Evolutionary conservation across 768 basidiomycete species (phyloP).

Genomic region (Rhodotorula toruloides): DNA sequence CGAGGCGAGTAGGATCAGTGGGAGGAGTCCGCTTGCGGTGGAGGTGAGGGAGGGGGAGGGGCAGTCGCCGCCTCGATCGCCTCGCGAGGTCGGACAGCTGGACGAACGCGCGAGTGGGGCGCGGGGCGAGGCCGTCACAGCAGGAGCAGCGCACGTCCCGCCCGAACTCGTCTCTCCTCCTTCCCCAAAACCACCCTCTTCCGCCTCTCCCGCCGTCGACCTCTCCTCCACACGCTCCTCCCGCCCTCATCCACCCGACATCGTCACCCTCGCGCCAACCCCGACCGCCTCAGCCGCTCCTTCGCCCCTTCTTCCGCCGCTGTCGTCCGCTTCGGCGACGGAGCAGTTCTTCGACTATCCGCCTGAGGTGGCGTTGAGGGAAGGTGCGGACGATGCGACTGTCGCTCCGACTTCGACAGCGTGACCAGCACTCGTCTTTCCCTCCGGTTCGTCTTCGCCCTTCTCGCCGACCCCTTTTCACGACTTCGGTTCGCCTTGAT

Average conservation of each 20-base stretch:
- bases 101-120: not conserved
- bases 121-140: no score
- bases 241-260: not conserved
- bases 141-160: no score
- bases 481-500: no score
- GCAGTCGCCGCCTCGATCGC: not conserved
- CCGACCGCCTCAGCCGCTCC: conserved; percentile 1
- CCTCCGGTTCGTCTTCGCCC: no score
- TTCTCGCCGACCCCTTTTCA: no score
- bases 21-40: not conserved
- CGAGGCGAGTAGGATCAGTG: conserved; percentile 1
- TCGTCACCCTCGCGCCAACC: conserved; percentile 4
- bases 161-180: no score
- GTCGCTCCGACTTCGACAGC: no score
- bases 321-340: no score
- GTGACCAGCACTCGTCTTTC: no score
- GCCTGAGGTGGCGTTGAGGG: no score
- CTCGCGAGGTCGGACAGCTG: not conserved
- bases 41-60: not conserved
- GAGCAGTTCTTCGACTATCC: no score
- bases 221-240: not conserved
- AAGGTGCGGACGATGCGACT: no score
- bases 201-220: not conserved
- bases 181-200: not conserved
- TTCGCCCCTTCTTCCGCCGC: not conserved